Evolutionary conservation across 2,329 filamentous ascomycete species (phyloP).

Genomic region (Exophiala oligosperma): DNA sequence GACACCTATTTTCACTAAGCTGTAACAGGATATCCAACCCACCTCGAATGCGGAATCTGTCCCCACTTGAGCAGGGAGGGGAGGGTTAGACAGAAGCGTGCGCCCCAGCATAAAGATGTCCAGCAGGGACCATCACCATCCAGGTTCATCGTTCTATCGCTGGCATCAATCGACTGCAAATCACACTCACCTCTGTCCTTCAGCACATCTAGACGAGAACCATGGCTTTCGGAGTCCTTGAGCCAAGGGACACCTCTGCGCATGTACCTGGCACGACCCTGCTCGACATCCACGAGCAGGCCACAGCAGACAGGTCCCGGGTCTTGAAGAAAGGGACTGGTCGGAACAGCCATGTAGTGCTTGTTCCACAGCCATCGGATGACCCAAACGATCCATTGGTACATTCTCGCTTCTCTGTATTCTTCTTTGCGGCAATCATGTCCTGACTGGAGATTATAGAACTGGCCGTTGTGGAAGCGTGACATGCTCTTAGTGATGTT

Average conservation of each 20-base stretch:
- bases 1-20: too few relatives aligned
- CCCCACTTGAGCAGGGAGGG: too few relatives aligned
- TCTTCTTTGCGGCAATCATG: too few relatives aligned
- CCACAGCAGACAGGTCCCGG: not conserved
- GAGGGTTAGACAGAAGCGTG: too few relatives aligned
- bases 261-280: not conserved
- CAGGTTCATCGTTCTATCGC: too few relatives aligned
- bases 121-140: too few relatives aligned
- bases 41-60: too few relatives aligned
- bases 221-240: not conserved
- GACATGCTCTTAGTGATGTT: not conserved
- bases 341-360: constrained; percentile 2
- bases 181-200: too few relatives aligned
- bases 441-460: not conserved
- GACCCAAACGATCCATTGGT: constrained; percentile 1
- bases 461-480: not conserved
- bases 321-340: constrained; percentile 7
- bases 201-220: not conserved
- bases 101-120: too few relatives aligned
- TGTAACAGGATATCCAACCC: too few relatives aligned
- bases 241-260: not conserved
- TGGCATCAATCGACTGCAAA: too few relatives aligned
- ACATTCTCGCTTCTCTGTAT: too few relatives aligned
- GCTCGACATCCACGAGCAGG: not conserved
- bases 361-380: constrained; percentile 1